phyloP scores from a whole-genome alignment of 345 rosid species.

The Ailanthus altissimus region DNA sequence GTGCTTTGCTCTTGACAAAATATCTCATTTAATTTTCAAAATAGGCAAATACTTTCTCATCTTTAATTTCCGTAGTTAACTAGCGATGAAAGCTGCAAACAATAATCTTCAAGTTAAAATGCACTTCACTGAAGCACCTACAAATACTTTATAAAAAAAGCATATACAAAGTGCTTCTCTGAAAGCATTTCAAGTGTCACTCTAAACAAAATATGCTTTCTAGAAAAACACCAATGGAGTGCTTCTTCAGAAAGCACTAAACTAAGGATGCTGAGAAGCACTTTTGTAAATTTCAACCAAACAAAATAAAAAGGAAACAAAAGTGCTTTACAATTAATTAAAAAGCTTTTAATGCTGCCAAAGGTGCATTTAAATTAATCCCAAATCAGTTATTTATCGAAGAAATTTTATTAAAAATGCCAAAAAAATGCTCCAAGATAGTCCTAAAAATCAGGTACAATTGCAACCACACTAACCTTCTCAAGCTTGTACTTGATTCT shows the following conservation, averaged over 20 bases:
- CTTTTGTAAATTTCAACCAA: neutral
- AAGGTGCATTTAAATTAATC: neutral
- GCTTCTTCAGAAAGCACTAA: neutral
- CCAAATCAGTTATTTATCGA: neutral
- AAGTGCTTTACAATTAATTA: no score
- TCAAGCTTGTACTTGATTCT: conserved; percentile 77
- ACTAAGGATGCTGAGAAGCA: neutral
- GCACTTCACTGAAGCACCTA: neutral
- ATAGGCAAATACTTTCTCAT: neutral
- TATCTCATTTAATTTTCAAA: neutral
- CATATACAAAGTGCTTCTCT: neutral
- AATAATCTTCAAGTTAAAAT: neutral
- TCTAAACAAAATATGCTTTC: neutral
- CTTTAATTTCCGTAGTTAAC: neutral
- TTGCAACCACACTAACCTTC: conserved; percentile 46
- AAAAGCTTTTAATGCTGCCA: no score
- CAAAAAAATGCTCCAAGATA: neutral
- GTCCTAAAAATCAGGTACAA: neutral
- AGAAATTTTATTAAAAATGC: neutral
- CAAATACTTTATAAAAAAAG: neutral
- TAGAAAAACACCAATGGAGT: neutral
- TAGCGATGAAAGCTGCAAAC: neutral
- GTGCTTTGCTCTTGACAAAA: neutral
- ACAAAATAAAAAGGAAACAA: neutral
- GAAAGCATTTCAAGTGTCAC: neutral